Evolutionary conservation across 2,329 filamentous ascomycete genomes (phyloP).

Genomic region (Aspergillus sergii): DNA sequence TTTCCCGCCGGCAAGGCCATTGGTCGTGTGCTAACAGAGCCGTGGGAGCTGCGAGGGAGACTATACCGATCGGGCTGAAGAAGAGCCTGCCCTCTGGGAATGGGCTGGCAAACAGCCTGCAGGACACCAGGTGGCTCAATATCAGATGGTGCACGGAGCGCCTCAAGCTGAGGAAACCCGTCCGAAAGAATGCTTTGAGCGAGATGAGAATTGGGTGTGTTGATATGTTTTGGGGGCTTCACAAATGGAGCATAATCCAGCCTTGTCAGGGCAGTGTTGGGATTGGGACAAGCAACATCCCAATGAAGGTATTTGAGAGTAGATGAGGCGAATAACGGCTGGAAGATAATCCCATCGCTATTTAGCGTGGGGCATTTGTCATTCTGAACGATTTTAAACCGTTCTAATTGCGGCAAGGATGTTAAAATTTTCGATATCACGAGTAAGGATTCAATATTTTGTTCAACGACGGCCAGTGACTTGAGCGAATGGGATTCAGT

Average conservation of each 20-base stretch:
- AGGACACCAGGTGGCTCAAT: constrained; percentile 47
- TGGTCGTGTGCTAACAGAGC: constrained; percentile 43
- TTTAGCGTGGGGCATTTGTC: constrained; percentile 51
- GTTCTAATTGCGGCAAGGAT: constrained; percentile 47
- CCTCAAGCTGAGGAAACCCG: constrained; percentile 45
- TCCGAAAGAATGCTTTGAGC: constrained; percentile 46
- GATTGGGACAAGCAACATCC: constrained; percentile 51
- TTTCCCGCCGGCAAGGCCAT: constrained; percentile 46
- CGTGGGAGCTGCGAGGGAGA: constrained; percentile 46
- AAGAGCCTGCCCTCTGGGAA: constrained; percentile 40
- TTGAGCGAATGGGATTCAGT: constrained; percentile 48
- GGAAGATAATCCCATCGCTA: constrained; percentile 46
- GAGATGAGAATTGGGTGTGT: constrained; percentile 46
- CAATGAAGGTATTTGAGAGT: constrained; percentile 59
- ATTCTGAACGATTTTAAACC: constrained; percentile 56
- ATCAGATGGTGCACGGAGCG: constrained; percentile 48
- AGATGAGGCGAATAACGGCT: constrained; percentile 52
- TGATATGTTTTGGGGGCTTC: constrained; percentile 33
- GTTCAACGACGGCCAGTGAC: constrained; percentile 55
- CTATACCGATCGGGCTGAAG: constrained; percentile 44
- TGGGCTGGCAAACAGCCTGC: constrained; percentile 47
- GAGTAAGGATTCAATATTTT: constrained; percentile 55
- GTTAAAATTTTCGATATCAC: constrained; percentile 57
- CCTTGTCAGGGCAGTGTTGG: constrained; percentile 38
- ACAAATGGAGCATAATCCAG: constrained; percentile 43